These are phyloP conservation scores for Panicum miliaceum DNA, from an alignment of 176 grass and related monocot genomes.

Conservation along the genomic window DNA sequence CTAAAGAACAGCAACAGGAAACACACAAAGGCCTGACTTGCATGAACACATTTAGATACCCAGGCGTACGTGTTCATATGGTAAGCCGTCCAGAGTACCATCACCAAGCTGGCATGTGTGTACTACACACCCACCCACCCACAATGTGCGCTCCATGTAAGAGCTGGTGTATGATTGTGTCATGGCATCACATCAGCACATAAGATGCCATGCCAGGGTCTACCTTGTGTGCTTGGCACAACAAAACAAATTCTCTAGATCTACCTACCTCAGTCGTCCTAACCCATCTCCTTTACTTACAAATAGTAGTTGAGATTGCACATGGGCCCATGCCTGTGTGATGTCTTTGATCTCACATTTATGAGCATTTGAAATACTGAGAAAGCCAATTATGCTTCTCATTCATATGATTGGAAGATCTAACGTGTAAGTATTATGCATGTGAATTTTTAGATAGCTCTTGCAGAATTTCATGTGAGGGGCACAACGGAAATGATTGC, in stretches of 20 bases:
- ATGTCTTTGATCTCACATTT: not conserved
- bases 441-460: not conserved
- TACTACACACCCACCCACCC: not conserved
- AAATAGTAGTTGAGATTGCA: slow-evolving; percentile 34
- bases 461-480: not conserved
- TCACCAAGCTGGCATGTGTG: slow-evolving; percentile 19
- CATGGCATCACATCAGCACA: slow-evolving; percentile 35
- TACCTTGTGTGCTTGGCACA: slow-evolving; percentile 26
- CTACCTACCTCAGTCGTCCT: slow-evolving; percentile 32
- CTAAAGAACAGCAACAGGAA: not conserved
- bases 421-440: not conserved
- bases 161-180: slow-evolving; percentile 21
- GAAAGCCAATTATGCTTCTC: not conserved
- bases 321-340: slow-evolving; percentile 42
- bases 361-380: slow-evolving; percentile 9
- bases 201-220: slow-evolving; percentile 39
- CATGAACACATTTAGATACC: not conserved
- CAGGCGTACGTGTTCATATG: not conserved
- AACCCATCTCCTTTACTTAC: not conserved
- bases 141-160: slow-evolving; percentile 1
- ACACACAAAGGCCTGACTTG: not conserved
- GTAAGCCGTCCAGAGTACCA: not conserved
- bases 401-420: slow-evolving; percentile 1
- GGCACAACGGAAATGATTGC: not conserved
- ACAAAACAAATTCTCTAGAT: slow-evolving; percentile 60